phyloP scores from a whole-genome alignment of 2,329 filamentous ascomycete genomes.

The Elsinoe ampelina region DNA sequence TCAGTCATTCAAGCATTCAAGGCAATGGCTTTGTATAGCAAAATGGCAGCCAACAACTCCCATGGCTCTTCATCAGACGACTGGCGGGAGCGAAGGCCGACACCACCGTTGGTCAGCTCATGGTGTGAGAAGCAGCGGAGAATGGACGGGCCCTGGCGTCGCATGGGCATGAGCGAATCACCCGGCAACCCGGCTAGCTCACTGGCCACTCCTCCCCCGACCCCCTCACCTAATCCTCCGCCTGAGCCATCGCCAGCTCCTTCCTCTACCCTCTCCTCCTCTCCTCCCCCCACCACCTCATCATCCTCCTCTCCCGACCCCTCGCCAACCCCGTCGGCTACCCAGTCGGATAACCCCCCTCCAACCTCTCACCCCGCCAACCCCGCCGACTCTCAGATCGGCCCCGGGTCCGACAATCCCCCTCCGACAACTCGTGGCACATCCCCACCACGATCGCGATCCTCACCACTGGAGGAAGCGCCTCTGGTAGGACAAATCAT shows the following conservation, averaged over 20 bases:
- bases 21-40: no score
- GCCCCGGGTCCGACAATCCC: no score
- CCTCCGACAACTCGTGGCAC: no score
- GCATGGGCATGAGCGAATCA: background rate
- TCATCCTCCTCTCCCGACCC: background rate
- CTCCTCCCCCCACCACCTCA: background rate
- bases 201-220: background rate
- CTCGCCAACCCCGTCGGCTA: background rate
- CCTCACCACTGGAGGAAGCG: background rate
- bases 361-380: no score
- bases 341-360: background rate
- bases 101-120: no score
- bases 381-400: no score
- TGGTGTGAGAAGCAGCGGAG: no score
- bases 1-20: no score
- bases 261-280: background rate
- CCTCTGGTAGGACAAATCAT: background rate
- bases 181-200: background rate
- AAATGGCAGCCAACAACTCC: background rate
- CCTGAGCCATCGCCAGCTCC: background rate
- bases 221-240: background rate
- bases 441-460: background rate
- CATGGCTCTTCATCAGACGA: background rate
- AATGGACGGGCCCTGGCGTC: no score
- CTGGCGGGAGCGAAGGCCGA: background rate